Base-by-base conservation (phyloP, 371 early-diverging fungal species). In the Mucor irregularis region DNA sequence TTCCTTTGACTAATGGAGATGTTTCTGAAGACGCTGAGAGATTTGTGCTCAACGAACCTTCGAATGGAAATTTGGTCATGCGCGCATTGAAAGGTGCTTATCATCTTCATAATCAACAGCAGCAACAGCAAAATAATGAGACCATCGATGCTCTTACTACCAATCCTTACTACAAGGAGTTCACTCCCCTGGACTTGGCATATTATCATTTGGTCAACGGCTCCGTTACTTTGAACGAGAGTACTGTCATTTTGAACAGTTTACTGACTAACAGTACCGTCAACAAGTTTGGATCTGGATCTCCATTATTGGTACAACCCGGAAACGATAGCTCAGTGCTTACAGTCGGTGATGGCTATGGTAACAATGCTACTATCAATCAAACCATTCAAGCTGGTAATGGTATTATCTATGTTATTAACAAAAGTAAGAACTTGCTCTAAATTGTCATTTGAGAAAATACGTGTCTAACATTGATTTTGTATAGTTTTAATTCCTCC, bases 341-440 rank as follows among this genome's bases (percentile, higher is more conserved):
- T 33, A 62, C 62, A 4, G 54, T 57, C 4, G 63, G 63, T 11
- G 35, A 19, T 37, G 54, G 58, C 3, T 25, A 60, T 6, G 64
- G 60, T 5, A 46, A 63, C 22, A 62, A 60, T 53, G 68, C 68
- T 52, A 49, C 47, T n/a, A 61, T 68, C 7, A 49, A 38, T 45
- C 56, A 68, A 44, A 67, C 68, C 14, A 33, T 62, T 9, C 49
- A 54, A 30, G 64, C 71, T 5, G 61, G 64, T 35, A 74, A 74
- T 46, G 74, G 74, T 48, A 61, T 64, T 19, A 53, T 70, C 16
- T 71, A 74, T 38, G 46, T 74, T 16, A 64, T 74, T 49, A 67
- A 74, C 40, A 57, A 64, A 29, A 53, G 74, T 74, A 62, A 44
- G 49, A 34, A n/a, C n/a, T n/a, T n/a, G n/a, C n/a, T n/a, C n/a